These are phyloP conservation scores for Aspergillus eucalypticola DNA, from an alignment of 2,329 filamentous ascomycete species.

Conservation along the genomic window DNA sequence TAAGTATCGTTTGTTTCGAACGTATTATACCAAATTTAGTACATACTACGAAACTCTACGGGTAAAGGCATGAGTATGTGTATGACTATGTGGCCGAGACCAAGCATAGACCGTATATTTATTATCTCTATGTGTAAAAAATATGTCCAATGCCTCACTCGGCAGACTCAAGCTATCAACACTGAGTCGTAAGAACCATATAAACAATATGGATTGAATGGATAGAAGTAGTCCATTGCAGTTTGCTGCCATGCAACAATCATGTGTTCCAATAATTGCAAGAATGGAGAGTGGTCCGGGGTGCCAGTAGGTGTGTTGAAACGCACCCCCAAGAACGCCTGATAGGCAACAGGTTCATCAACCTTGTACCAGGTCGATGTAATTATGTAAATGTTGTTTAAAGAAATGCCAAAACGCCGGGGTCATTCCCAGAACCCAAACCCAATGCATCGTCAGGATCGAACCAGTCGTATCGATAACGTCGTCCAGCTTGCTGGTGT, in stretches of 20 bases:
- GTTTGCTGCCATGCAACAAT: not conserved
- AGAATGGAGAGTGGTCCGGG: not conserved
- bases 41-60: too few species aligned
- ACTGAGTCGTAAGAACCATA: conserved; percentile 16
- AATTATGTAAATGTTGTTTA: conserved; percentile 9
- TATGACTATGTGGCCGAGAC: not conserved
- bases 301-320: not conserved
- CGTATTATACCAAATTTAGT: too few species aligned
- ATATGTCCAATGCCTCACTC: conserved; percentile 1
- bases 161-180: conserved; percentile 1
- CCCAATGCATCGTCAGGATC: conserved; percentile 24
- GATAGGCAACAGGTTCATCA: conserved; percentile 2
- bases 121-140: not conserved
- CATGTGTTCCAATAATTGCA: not conserved
- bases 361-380: not conserved
- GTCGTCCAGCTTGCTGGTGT: conserved; percentile 13
- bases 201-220: conserved; percentile 11
- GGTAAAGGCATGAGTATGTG: not conserved
- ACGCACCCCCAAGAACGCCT: not conserved
- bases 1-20: not conserved
- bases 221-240: conserved; percentile 4
- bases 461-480: conserved; percentile 22
- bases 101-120: not conserved
- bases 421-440: conserved; percentile 16
- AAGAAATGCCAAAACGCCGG: conserved; percentile 14